Base-by-base conservation (phyloP, 345 rosid species). In the Zanthoxylum bungeanum region DNA sequence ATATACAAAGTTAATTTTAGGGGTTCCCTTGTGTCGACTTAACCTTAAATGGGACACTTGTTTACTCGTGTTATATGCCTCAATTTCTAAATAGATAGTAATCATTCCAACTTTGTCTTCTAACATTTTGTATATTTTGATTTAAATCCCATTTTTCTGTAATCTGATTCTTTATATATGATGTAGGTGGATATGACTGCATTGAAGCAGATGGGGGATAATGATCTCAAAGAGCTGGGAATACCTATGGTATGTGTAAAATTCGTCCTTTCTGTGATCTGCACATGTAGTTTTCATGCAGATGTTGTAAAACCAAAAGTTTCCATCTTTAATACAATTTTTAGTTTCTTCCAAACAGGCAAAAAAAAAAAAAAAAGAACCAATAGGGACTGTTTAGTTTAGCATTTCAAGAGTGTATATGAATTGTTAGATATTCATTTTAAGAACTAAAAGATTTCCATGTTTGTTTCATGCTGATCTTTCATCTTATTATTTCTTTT, bases 141-240 rank as follows among this genome's bases (percentile, higher is more conserved):
- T 31, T 6, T 16, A 31, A 57, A 16, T 24, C 24, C 50, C 24
- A 9, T 11, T 75, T 25, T 8, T 56, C 68, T 63, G 60, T 63
- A 60, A 49, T 60, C 25, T 52, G 44, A 16, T 76, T 71, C n/a
- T n/a, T n/a, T n/a, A n/a, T n/a, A n/a, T n/a, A n/a, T 71, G 71
- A 72, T 62, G 31, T 85, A 87, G 91, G 81, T 87, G 44, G 91
- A 87, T 75, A 87, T 87, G 88, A 61, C 75, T 31, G 78, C 72
- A 17, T 71, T 87, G 67, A 85, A 66, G 81, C 89, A 85, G 72
- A 85, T 87, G 91, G 58, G 62, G 39, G 89, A 85, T 24, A 64
- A 65, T 59, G 87, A 87, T 69, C 82, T 87, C 52, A 87, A 80
- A 71, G 89, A 83, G 69, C 56, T 87, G 84, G 89, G 86, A 22